phyloP scores from a whole-genome alignment of 192 early-diverging fungal species.

The Podila verticillata region DNA sequence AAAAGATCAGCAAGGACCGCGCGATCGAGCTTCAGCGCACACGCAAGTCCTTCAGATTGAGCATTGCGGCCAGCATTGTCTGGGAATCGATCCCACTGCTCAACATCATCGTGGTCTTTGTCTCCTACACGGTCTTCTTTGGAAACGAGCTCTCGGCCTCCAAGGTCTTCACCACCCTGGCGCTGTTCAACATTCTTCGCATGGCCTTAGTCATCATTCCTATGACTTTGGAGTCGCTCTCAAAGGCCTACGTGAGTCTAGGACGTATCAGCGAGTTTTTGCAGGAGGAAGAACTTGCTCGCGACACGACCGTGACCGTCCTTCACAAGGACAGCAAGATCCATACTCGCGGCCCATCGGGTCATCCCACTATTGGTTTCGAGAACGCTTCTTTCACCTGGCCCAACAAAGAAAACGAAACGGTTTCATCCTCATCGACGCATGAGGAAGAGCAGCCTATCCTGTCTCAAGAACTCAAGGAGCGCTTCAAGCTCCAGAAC shows the following conservation, averaged over 20 bases:
- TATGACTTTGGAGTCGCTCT: constrained; percentile 59
- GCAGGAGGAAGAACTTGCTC: constrained; percentile 73
- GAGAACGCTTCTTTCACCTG: constrained; percentile 72
- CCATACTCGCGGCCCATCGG: constrained; percentile 10
- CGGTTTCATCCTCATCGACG: constrained; percentile 32
- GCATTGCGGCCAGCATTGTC: constrained; percentile 61
- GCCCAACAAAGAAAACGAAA: constrained; percentile 53
- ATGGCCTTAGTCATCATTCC: constrained; percentile 70
- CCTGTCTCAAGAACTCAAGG: constrained; percentile 13
- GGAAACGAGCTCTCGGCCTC: constrained; percentile 58
- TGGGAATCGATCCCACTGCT: constrained; percentile 68
- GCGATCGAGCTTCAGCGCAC: constrained; percentile 68
- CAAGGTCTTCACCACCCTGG: constrained; percentile 72
- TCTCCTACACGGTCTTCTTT: constrained; percentile 65
- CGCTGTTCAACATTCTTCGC: constrained; percentile 77
- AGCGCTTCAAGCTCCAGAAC: constrained; percentile 67
- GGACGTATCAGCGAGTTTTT: constrained; percentile 79
- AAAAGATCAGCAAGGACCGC: constrained; percentile 69
- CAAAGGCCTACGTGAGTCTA: constrained; percentile 68
- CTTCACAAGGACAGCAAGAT: constrained; percentile 5
- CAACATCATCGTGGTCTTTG: constrained; percentile 68
- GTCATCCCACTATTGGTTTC: constrained; percentile 66
- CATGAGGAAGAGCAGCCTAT: background rate
- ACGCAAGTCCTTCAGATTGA: constrained; percentile 57
- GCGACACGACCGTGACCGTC: constrained; percentile 19